phyloP scores from a whole-genome alignment of 1,139 yeast species.

The Candida buenavistaensis region DNA sequence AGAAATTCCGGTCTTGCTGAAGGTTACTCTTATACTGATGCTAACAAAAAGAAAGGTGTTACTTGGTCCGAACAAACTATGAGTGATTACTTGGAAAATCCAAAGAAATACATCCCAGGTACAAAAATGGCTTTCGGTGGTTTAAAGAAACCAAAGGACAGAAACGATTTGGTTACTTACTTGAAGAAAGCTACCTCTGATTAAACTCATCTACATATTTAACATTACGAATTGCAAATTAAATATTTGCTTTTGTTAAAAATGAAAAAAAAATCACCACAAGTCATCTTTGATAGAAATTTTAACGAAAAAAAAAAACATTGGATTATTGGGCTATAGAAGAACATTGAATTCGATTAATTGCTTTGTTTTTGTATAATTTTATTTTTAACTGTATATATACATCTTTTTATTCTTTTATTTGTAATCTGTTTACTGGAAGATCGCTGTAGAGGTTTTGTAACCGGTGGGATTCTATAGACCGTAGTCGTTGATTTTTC shows the following conservation, averaged over 20 bases:
- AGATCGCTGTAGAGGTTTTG: conserved; percentile 1
- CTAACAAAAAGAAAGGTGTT: conserved; percentile 96
- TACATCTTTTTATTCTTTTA: not conserved
- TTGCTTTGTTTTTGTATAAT: not conserved
- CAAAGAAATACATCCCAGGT: conserved; percentile 99
- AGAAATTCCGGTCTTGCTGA: conserved; percentile 90
- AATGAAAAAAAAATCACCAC: too few species aligned
- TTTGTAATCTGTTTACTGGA: conserved; percentile 2
- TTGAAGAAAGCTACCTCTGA: conserved; percentile 64
- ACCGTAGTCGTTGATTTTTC: too few species aligned
- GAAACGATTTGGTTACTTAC: conserved; percentile 94
- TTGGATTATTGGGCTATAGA: too few species aligned
- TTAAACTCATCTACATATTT: conserved; percentile 30
- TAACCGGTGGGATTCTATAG: too few species aligned
- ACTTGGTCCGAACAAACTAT: conserved; percentile 84
- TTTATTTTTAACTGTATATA: conserved; percentile 1
- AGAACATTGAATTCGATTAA: too few species aligned
- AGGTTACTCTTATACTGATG: conserved; percentile 96
- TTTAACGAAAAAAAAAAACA: too few species aligned
- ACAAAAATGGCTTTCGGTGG: conserved; percentile 99
- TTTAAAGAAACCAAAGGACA: conserved; percentile 98
- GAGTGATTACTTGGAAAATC: conserved; percentile 96
- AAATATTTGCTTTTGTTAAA: too few species aligned
- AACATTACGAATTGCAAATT: too few species aligned
- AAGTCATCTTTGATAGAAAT: too few species aligned